A percentile compares a stretch with the other conserved stretches of the same genome.
Evolutionary conservation across 495 filamentous ascomycete genomes (phyloP).

Genomic region (Pseudomonodictys pantanalensis): DNA sequence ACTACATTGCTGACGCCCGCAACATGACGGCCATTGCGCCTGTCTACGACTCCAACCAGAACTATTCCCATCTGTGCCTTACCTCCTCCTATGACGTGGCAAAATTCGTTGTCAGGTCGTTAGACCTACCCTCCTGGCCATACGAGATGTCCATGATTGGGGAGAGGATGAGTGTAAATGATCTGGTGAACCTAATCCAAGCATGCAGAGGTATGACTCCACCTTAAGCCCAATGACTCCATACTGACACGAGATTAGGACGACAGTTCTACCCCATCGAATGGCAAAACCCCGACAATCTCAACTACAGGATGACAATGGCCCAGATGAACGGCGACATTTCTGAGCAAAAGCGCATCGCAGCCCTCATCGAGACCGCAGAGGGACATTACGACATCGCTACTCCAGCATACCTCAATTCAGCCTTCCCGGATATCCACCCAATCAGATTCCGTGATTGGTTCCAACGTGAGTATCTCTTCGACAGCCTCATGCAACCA

Average conservation of each 20-base stretch:
- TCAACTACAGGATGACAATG: conserved; percentile 35
- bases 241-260: conserved; percentile 6
- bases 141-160: conserved; percentile 64
- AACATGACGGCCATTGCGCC: conserved; percentile 58
- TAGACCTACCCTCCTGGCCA: conserved; percentile 62
- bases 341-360: conserved; percentile 29
- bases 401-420: conserved; percentile 44
- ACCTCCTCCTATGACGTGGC: conserved; percentile 67
- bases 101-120: conserved; percentile 60
- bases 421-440: conserved; percentile 42
- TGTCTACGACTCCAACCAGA: conserved; percentile 47
- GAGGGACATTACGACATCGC: conserved; percentile 50
- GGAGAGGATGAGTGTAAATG: conserved; percentile 48
- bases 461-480: conserved; percentile 30
- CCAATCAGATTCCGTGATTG: conserved; percentile 47
- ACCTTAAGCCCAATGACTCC: neutral
- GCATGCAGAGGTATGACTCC: conserved; percentile 34
- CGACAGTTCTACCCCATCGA: conserved; percentile 15
- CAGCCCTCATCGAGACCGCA: conserved; percentile 49
- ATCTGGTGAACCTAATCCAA: conserved; percentile 32
- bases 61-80: conserved; percentile 56
- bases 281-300: conserved; percentile 29
- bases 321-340: conserved; percentile 34
- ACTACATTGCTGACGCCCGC: conserved; percentile 62
- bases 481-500: neutral